Evolutionary conservation across 2,329 filamentous ascomycete genomes (phyloP).

Genomic region (Tolypocladium sp.): DNA sequence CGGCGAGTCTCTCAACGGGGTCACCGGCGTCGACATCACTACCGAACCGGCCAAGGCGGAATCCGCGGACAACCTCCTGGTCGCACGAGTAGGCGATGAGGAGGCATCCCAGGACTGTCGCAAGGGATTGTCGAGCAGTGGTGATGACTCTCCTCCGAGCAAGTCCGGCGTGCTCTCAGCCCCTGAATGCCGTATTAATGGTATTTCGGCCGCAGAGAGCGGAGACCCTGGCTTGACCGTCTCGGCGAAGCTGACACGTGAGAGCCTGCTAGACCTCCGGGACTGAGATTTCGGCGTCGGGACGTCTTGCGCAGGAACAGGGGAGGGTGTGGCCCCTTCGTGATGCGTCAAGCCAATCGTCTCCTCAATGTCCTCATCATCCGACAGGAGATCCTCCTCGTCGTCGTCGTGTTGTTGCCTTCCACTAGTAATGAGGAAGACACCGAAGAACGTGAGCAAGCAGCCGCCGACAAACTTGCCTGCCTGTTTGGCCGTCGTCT

Average conservation of each 20-base stretch:
- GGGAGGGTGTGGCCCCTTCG: slow-evolving; percentile 15
- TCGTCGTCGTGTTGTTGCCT: slow-evolving; percentile 53
- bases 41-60: slow-evolving; percentile 18
- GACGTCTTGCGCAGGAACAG: slow-evolving; percentile 9
- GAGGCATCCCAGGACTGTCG: slow-evolving; percentile 22
- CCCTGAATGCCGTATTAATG: slow-evolving; percentile 23
- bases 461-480: slow-evolving; percentile 86
- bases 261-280: slow-evolving; percentile 38
- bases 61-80: slow-evolving; percentile 27
- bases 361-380: slow-evolving; percentile 52
- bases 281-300: slow-evolving; percentile 23
- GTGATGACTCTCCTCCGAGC: slow-evolving; percentile 24
- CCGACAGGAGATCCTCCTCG: slow-evolving; percentile 42
- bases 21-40: slow-evolving; percentile 14
- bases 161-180: slow-evolving; percentile 20
- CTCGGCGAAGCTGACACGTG: slow-evolving; percentile 35
- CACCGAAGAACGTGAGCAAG: slow-evolving; percentile 84
- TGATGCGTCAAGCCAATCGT: slow-evolving; percentile 52
- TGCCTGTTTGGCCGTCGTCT: slow-evolving; percentile 63
- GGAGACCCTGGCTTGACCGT: slow-evolving; percentile 25
- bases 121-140: slow-evolving; percentile 36
- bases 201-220: slow-evolving; percentile 24
- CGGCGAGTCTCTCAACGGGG: slow-evolving; percentile 20
- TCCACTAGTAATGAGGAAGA: slow-evolving; percentile 94
- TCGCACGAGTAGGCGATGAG: slow-evolving; percentile 21